Base-by-base conservation (phyloP, 2,329 filamentous ascomycete species). In the Chaetomium strumarium region DNA sequence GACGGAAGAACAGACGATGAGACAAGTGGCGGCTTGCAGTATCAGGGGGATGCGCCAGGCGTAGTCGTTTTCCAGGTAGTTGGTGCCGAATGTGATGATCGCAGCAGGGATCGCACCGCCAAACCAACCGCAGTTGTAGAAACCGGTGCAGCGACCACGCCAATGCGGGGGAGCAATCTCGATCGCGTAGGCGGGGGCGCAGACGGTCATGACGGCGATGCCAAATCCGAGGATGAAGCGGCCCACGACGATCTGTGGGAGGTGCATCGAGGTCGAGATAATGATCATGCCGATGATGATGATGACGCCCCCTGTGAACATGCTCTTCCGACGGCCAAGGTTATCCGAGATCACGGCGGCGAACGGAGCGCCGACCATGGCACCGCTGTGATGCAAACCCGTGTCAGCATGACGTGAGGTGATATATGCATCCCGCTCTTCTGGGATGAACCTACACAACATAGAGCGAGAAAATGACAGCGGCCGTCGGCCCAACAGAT, bases 51-150 rank as follows among this genome's bases (percentile, higher is more conserved):
- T 69, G n/a, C 74, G 70, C 74, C 74, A 78, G 6, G 73, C 68
- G 61, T 68, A 76, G 64, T 76, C 62, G 63, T 56, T 75, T 36
- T 66, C 48, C 51, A 78, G 75, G 37, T 62, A 66, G 57, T 72
- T 72, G 61, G 66, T 70, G 29, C 74, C 75, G 52, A 70, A 78
- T n/a, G 74, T 75, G 34, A 78, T 65, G 34, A 71, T 68, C 12
- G 75, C 73, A 1, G 76, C 75, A 3, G 75, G 74, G 38, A 78
- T 77, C 39, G 71, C 68, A 45, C 75, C 75, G 38, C 74, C 74
- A 48, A 76, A 78, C 73, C 73, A 78, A 49, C 75, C 75, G 51
- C 74, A 77, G 66, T 79, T 79, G 62, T 78, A 78, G 65, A 79
- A 69, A 30, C 70, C 68, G 16, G 72, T 72, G 59, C 70, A 72